Base-by-base conservation (phyloP, 495 filamentous ascomycete genomes). In the Schizothecium vesticola region DNA sequence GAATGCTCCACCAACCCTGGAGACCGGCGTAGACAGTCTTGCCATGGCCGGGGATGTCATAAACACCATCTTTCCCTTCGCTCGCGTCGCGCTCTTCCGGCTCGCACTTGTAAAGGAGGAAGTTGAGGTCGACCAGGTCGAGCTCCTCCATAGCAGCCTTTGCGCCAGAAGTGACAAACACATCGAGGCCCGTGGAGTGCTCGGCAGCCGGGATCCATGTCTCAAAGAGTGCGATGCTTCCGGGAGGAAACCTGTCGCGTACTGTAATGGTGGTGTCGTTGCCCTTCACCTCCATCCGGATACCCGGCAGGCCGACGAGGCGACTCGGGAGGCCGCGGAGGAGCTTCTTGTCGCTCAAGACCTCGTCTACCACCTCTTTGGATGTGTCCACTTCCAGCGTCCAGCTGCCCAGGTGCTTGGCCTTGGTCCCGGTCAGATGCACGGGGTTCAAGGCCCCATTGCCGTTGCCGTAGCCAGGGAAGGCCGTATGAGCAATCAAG, bases 1-100 rank as follows among this genome's bases (percentile, higher is more conserved):
- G 83, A 8, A 96, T 82, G 76, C 93, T 97, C 95, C 94, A 97
- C 95, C 95, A 99, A 16, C 96, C 96, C 77, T 99, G 96, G 28
- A 99, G 85, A 59, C 96, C 96, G 66, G 96, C 94, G 78, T 99
- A 99, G 21, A 97, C 92, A 56, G 97, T 83, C 60, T 90, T 84
- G 4, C 94, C 96, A 72, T 91, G 81, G 0, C 88, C 87, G 11
- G 96, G 95, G 70, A 99, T 92, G 60, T 82, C 85, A 77, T 98
- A 99, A 0, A 89, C 88, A 1, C 96, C 96, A 80, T 98, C 92
- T 67, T 87, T 84, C 10, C 91, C 91, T 25, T 84, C 84, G 67
- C 90, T 96, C 1, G 84, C 87, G 68, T 96, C 94, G 59, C 86
- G 86, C 76, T 99, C 96, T 78, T 99, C 96, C 21, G 93, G 86